Percentiles rank a stretch among this genome's conserved stretches.
Evolutionary conservation across 768 basidiomycete species (phyloP).

Genomic region (Leccinum truebloodii): DNA sequence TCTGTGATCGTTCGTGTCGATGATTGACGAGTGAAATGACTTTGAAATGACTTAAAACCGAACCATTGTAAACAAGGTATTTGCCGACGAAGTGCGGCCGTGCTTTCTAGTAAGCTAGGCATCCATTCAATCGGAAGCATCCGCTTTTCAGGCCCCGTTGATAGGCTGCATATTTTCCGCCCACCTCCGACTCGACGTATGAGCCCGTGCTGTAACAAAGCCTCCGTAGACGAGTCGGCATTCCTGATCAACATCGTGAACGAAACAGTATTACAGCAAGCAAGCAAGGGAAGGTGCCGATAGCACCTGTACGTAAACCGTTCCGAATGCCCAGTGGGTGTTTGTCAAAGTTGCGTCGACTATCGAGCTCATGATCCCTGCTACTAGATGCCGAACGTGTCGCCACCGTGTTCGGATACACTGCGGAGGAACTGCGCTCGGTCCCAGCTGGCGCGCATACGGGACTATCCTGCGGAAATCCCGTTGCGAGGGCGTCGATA

Average conservation of each 20-base stretch:
- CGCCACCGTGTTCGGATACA: constrained; percentile 48
- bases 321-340: not conserved
- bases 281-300: constrained; percentile 7
- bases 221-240: not conserved
- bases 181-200: not conserved
- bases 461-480: constrained; percentile 58
- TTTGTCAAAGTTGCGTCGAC: not conserved
- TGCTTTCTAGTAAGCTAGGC: too few relatives aligned
- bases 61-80: too few relatives aligned
- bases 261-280: constrained; percentile 14
- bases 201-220: not conserved
- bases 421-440: constrained; percentile 40
- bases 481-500: constrained; percentile 46
- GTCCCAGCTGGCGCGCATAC: constrained; percentile 47
- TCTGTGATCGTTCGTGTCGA: too few relatives aligned
- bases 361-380: not conserved
- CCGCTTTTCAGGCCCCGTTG: too few relatives aligned
- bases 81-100: too few relatives aligned
- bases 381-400: constrained; percentile 16
- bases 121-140: too few relatives aligned
- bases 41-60: too few relatives aligned
- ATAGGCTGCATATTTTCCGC: too few relatives aligned
- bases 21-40: too few relatives aligned
- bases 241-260: constrained; percentile 7
- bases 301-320: constrained; percentile 13